Conservation (phyloP, 2,329 filamentous ascomycete genomes). For the Cercospora sojina region DNA sequence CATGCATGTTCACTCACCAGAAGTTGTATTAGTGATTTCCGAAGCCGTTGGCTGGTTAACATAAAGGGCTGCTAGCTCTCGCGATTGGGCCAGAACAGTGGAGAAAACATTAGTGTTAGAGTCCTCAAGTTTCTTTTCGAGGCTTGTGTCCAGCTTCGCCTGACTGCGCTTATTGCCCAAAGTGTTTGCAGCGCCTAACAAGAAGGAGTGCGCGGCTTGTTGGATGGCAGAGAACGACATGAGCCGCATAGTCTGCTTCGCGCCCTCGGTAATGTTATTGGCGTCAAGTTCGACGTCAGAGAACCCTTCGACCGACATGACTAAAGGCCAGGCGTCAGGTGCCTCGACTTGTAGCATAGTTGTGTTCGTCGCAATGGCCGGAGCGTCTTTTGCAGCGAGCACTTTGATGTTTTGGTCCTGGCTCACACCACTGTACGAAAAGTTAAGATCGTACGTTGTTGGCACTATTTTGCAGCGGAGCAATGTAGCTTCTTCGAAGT, state of each 20-base stretch:
- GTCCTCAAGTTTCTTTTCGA: background rate
- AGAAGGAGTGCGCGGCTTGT: background rate
- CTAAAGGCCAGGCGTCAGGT: background rate
- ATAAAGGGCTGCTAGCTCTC: background rate
- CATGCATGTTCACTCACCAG: background rate
- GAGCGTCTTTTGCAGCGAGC: background rate
- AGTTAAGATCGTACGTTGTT: slow-evolving; percentile 7
- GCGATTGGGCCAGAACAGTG: slow-evolving; percentile 1
- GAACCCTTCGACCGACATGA: background rate
- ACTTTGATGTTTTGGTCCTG: slow-evolving; percentile 13
- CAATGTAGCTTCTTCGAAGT: slow-evolving; percentile 9
- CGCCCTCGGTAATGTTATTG: background rate
- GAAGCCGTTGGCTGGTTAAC: background rate
- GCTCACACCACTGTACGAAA: slow-evolving; percentile 8
- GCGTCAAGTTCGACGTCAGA: background rate
- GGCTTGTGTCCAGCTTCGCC: too few species aligned
- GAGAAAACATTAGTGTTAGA: slow-evolving; percentile 4
- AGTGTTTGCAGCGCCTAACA: slow-evolving; percentile 11
- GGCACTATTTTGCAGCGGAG: slow-evolving; percentile 8
- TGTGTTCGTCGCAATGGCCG: background rate
- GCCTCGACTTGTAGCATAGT: background rate
- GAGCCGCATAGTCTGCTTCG: background rate
- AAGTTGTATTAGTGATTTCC: background rate
- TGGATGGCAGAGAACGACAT: slow-evolving; percentile 8
- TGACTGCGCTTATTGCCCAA: too few species aligned